Percentiles rank a stretch among this genome's conserved stretches.
Evolutionary conservation across 345 rosid species (phyloP).

Genomic region (Capsella bursapastoris): DNA sequence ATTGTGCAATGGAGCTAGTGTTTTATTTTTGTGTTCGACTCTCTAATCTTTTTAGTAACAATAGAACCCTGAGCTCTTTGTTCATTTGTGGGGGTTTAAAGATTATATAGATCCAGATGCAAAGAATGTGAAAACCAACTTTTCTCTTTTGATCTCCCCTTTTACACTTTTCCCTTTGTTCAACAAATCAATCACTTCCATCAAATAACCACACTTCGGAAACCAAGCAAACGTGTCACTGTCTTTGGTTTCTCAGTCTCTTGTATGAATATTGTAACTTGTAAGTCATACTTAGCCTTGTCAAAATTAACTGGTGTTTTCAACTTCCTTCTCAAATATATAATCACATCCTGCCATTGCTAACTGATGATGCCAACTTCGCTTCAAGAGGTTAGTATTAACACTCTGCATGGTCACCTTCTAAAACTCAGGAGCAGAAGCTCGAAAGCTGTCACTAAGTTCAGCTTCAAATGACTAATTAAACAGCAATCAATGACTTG

Average conservation of each 20-base stretch:
- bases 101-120: constrained; percentile 7
- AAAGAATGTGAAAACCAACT: constrained; percentile 6
- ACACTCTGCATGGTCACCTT: not conserved
- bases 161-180: no score
- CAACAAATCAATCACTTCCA: not conserved
- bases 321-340: not conserved
- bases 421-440: not conserved
- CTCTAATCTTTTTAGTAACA: not conserved
- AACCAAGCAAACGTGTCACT: not conserved
- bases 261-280: not conserved
- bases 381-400: not conserved
- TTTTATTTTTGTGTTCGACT: constrained; percentile 3
- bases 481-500: not conserved
- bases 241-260: not conserved
- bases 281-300: not conserved
- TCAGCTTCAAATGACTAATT: not conserved
- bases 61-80: constrained; percentile 19
- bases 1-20: constrained; percentile 6
- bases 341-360: constrained; percentile 2
- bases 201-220: not conserved
- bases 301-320: not conserved
- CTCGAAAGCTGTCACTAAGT: not conserved
- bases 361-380: not conserved
- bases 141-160: constrained; percentile 1
- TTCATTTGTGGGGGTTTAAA: constrained; percentile 7